These are phyloP conservation scores for Candida wancherniae DNA, from an alignment of 805 yeast species.

Conservation along the genomic window DNA sequence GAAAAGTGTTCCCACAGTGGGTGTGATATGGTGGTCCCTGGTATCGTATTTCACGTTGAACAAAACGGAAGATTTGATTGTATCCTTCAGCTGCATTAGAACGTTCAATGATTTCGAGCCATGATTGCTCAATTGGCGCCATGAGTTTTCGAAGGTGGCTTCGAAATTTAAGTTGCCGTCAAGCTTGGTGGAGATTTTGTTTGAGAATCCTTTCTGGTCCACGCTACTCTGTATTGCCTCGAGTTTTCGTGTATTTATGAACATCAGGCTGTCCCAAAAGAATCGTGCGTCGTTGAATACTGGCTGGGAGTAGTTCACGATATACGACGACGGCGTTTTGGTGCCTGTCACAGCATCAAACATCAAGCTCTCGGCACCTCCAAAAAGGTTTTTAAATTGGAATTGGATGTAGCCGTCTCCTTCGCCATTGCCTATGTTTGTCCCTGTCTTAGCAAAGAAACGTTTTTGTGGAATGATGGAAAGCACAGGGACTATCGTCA, in stretches of 20 bases:
- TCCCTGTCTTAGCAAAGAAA: constrained; percentile 85
- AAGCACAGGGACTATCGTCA: constrained; percentile 33
- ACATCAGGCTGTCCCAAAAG: constrained; percentile 35
- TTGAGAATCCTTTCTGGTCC: constrained; percentile 38
- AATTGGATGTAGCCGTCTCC: constrained; percentile 89
- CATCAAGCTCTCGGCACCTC: constrained; percentile 50
- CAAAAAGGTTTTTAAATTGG: constrained; percentile 51
- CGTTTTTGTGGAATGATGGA: constrained; percentile 54
- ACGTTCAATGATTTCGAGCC: constrained; percentile 28
- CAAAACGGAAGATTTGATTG: constrained; percentile 41
- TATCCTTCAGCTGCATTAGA: constrained; percentile 39
- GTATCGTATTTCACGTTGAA: constrained; percentile 41
- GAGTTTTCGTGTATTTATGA: constrained; percentile 40
- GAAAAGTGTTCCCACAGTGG: constrained; percentile 36
- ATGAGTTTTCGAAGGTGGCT: constrained; percentile 41
- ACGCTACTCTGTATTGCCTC: constrained; percentile 50
- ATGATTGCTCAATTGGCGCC: constrained; percentile 30
- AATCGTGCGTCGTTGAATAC: constrained; percentile 37
- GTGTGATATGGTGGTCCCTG: constrained; percentile 40
- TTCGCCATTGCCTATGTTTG: constrained; percentile 94
- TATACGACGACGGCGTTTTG: constrained; percentile 46
- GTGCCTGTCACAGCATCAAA: constrained; percentile 51
- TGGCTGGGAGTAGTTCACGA: constrained; percentile 46
- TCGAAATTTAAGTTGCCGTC: constrained; percentile 43
- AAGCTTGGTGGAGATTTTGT: constrained; percentile 36